Evolutionary conservation across 192 early-diverging fungal genomes (phyloP).

Genomic region (Coemansia nantahalensis): DNA sequence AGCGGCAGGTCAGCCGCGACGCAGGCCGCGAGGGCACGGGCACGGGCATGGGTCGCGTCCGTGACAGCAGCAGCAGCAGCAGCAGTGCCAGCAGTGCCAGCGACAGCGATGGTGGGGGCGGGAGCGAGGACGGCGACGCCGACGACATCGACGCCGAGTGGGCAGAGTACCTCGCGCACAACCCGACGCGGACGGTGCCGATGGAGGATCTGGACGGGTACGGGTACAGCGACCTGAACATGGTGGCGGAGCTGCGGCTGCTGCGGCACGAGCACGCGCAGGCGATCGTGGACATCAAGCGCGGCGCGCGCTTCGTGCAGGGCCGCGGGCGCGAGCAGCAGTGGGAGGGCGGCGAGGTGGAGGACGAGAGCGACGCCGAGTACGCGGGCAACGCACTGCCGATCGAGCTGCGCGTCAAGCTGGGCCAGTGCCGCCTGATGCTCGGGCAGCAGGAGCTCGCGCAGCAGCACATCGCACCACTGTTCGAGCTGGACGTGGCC

Average conservation of each 20-base stretch:
- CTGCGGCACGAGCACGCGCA: slow-evolving; percentile 73
- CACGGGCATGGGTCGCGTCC: no score
- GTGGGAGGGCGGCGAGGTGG: slow-evolving; percentile 57
- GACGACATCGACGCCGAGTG: slow-evolving; percentile 40
- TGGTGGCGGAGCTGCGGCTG: slow-evolving; percentile 84
- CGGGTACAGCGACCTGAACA: slow-evolving; percentile 78
- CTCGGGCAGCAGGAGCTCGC: slow-evolving; percentile 69
- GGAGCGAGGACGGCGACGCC: slow-evolving; percentile 12
- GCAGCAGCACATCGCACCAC: slow-evolving; percentile 32
- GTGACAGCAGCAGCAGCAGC: no score
- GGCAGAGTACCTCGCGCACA: slow-evolving; percentile 18
- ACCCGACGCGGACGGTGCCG: slow-evolving; percentile 33
- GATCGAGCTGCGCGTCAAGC: slow-evolving; percentile 80
- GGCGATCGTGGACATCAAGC: slow-evolving; percentile 68
- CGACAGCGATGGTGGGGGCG: slow-evolving; percentile 4
- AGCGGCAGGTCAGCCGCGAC: no score
- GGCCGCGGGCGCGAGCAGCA: slow-evolving; percentile 60
- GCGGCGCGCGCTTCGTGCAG: slow-evolving; percentile 67
- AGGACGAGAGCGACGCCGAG: slow-evolving; percentile 58
- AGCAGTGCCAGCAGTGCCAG: slow-evolving; percentile 8
- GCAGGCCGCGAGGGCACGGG: no score
- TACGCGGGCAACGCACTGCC: slow-evolving; percentile 63
- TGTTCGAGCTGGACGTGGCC: slow-evolving; percentile 36
- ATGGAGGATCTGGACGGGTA: slow-evolving; percentile 58
- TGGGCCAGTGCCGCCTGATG: slow-evolving; percentile 75